Evolutionary conservation across 78 protist genomes (phyloP).

Genomic region (Dictyostelium intermedium): DNA sequence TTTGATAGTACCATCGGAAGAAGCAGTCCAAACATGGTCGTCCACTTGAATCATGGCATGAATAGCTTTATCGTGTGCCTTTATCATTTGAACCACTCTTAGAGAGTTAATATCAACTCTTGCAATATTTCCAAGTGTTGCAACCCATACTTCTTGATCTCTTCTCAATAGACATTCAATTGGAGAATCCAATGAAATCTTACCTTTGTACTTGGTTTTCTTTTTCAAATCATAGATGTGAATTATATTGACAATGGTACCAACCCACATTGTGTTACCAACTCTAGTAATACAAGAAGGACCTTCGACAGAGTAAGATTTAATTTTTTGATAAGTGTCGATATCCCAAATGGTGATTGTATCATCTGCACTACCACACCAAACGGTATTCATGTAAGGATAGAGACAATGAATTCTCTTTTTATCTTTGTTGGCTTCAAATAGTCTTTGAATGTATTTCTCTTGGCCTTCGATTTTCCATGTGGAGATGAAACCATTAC

Average conservation of each 20-base stretch:
- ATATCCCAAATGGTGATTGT: constrained; percentile 28
- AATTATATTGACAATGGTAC: constrained; percentile 37
- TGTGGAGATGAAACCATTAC: constrained; percentile 9
- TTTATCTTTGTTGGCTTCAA: constrained; percentile 30
- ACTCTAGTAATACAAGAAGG: constrained; percentile 58
- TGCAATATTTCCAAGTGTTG: constrained; percentile 27
- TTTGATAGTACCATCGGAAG: constrained; percentile 47
- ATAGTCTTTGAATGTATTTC: constrained; percentile 10
- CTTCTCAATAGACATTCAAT: constrained; percentile 43
- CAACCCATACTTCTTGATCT: constrained; percentile 71
- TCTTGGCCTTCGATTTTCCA: constrained; percentile 59
- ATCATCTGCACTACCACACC: constrained; percentile 74
- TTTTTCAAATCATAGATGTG: constrained; percentile 55
- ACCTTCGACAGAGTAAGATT: constrained; percentile 30
- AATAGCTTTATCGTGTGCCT: constrained; percentile 62
- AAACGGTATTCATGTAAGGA: constrained; percentile 48
- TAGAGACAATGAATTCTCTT: constrained; percentile 63
- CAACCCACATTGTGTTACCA: constrained; percentile 72
- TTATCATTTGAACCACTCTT: constrained; percentile 56
- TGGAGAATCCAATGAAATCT: constrained; percentile 42
- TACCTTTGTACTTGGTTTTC: constrained; percentile 39
- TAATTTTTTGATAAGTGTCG: constrained; percentile 29
- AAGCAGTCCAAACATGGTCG: constrained; percentile 44
- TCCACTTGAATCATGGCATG: constrained; percentile 70
- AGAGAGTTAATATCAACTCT: constrained; percentile 50